Evolutionary conservation across 768 basidiomycete genomes (phyloP).

Genomic region (Trametes cubensis): DNA sequence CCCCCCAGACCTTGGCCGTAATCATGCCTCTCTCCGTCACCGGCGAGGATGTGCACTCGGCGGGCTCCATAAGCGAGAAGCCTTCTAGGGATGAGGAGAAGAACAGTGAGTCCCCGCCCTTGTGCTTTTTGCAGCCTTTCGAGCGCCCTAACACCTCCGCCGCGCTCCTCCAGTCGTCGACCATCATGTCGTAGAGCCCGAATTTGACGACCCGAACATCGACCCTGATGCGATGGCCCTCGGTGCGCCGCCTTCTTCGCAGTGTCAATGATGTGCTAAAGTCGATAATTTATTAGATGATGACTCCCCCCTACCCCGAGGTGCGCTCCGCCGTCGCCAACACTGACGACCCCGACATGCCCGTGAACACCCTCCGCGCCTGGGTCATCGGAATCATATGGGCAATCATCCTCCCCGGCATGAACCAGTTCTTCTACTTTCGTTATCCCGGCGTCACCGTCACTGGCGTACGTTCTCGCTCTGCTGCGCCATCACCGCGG

Average conservation of each 20-base stretch:
- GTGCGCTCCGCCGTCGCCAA: constrained; percentile 54
- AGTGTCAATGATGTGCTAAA: background rate
- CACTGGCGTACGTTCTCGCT: constrained; percentile 27
- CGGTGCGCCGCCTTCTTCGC: constrained; percentile 13
- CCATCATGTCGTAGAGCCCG: constrained; percentile 18
- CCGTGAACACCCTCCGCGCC: constrained; percentile 39
- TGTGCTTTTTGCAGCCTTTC: background rate
- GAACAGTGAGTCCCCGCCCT: constrained; percentile 12
- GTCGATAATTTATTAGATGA: constrained; percentile 35
- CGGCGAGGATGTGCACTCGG: constrained; percentile 16
- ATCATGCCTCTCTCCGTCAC: constrained; percentile 18
- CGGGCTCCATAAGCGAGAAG: constrained; percentile 26
- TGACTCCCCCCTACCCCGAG: constrained; percentile 57
- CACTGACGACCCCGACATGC: constrained; percentile 49
- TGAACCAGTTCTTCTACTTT: constrained; percentile 81
- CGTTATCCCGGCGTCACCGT: constrained; percentile 57
- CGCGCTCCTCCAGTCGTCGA: background rate
- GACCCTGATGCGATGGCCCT: constrained; percentile 33
- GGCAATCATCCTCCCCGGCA: constrained; percentile 66
- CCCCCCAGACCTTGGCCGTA: constrained; percentile 10
- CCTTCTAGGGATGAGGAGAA: constrained; percentile 24
- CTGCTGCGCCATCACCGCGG: background rate
- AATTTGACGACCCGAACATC: constrained; percentile 40
- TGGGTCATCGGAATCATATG: constrained; percentile 47
- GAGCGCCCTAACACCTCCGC: background rate